Base-by-base conservation (phyloP, 495 filamentous ascomycete genomes). In the Tuber calosporum region DNA sequence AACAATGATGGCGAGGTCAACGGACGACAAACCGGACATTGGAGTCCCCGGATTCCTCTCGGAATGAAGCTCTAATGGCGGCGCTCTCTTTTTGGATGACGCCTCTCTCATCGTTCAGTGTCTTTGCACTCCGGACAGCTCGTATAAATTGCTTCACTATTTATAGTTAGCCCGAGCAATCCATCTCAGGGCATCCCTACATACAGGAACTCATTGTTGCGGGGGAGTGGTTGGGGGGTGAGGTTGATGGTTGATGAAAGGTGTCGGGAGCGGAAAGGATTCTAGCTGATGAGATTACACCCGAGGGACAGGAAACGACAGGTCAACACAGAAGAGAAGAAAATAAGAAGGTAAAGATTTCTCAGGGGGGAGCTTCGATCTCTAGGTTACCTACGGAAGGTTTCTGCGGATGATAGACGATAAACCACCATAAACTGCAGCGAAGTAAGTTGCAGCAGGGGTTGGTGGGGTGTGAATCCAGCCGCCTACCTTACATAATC, bases 41-140 rank as follows among this genome's bases (percentile, higher is more conserved):
- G 74, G 92, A 93, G 83, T 98, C 93, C 74, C 89, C 88, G 83
- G 92, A 97, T 86, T 99, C 95, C 84, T 99, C 95, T 77, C 95
- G 87, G 82, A 99, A 99, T 81, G 94, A 97, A 74, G 95, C 92
- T 83, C 95, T 87, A 80, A 99, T 98, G 67, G 94, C 91, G 70
- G 95, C 96, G 84, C 95, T 98, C 85, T 99, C 95, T 83, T 99
- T 99, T 80, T 98, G 95, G 73, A 99, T 95, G 38, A 98, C 95
- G 37, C 94, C 93, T 79, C 95, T 89, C 86, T 99, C 95, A 84
- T 99, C 95, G 81, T 96, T 96, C 81, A 99, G 95, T 41, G 95
- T 99, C 87, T 99, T 99, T 70, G 95, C 92, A 66, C 94, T 94
- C 81, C 95, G 92, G 77, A 99, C 95, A 85, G 97, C 97, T 82